Percentiles rank a stretch among this genome's conserved stretches.
Conservation (phyloP, 192 early-diverging fungal species). For the Rhizoclosmatium sp. region DNA sequence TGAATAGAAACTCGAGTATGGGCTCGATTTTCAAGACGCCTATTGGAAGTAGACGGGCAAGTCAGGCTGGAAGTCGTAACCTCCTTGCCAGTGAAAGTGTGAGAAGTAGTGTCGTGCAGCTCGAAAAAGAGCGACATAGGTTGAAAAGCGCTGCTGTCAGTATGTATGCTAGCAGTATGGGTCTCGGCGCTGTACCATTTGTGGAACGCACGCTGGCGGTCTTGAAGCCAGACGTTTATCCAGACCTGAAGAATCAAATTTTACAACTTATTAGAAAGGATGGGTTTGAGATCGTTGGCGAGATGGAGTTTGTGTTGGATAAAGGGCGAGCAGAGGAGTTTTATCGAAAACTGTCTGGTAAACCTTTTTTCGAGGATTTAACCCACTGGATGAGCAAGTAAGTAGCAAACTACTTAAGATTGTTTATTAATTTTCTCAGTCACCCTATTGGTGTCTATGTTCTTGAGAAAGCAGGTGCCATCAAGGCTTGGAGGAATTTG, state of each 20-base stretch:
- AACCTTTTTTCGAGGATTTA: slow-evolving; percentile 46
- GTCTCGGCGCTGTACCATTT: not conserved
- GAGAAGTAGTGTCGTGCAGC: slow-evolving; percentile 58
- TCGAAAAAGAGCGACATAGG: slow-evolving; percentile 47
- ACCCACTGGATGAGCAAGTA: slow-evolving; percentile 48
- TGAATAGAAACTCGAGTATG: slow-evolving; percentile 11
- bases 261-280: slow-evolving; percentile 21
- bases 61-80: slow-evolving; percentile 11
- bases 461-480: slow-evolving; percentile 57
- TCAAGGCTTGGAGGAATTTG: slow-evolving; percentile 60
- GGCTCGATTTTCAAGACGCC: slow-evolving; percentile 36
- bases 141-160: slow-evolving; percentile 33
- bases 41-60: not conserved
- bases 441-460: slow-evolving; percentile 63
- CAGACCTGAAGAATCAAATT: slow-evolving; percentile 54
- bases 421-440: slow-evolving; percentile 36
- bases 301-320: slow-evolving; percentile 37
- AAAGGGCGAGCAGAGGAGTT: slow-evolving; percentile 47
- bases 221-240: slow-evolving; percentile 65
- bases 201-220: slow-evolving; percentile 55
- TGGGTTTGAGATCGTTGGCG: slow-evolving; percentile 40
- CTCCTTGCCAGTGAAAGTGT: slow-evolving; percentile 42
- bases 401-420: not conserved
- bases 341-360: slow-evolving; percentile 55
- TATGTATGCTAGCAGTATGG: not conserved